Base-by-base conservation (phyloP, 495 filamentous ascomycete genomes). In the Aspergillus heteromorphus region DNA sequence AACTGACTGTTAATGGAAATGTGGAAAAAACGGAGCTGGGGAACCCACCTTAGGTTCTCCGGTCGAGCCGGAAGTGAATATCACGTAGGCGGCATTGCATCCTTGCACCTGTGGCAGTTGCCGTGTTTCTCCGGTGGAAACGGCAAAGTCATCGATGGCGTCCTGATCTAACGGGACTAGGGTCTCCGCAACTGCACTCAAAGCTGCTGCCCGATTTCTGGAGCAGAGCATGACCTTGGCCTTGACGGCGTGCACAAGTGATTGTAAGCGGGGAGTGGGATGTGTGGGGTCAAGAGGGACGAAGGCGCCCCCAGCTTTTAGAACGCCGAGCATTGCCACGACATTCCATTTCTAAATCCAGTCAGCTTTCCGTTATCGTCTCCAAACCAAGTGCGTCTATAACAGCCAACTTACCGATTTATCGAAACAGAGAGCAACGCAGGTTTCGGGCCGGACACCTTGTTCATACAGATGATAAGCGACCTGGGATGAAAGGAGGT, bases 201-300 rank as follows among this genome's bases (percentile, higher is more conserved):
- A 53, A 6, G 52, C 60, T 6, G 63, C 64, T 8, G 53, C 57
- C 41, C 65, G 64, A 7, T 48, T 59, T 51, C 65, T 57, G 5
- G 85, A 88, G 23, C 82, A 82, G 41, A 88, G 55, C 9, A 83
- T 61, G 31, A 84, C 65, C 13, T 62, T 63, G 16, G 68, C 74
- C 36, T 70, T 62, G 20, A 77, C 67, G 19, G 69, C 71, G 38
- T 63, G 43, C n/a, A 70, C 65, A 16, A 79, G 63, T 31, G 64
- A 60, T 48, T 74, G 67, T n/a, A 83, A 63, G 2, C 84, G 76
- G 43, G 70, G 64, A 9, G 63, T 63, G 14, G 83, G 83, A 53
- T 86, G 81, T 4, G 69, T 68, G 11, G 83, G 78, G 30, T 85
- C 81, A 18, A 86, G 64, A 3, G 80, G 82, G 19, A 85, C 81